A percentile compares a stretch with the other conserved stretches of the same genome.
Conservation (phyloP, 2,329 filamentous ascomycete species). For the Didymosphaeria variabile region DNA sequence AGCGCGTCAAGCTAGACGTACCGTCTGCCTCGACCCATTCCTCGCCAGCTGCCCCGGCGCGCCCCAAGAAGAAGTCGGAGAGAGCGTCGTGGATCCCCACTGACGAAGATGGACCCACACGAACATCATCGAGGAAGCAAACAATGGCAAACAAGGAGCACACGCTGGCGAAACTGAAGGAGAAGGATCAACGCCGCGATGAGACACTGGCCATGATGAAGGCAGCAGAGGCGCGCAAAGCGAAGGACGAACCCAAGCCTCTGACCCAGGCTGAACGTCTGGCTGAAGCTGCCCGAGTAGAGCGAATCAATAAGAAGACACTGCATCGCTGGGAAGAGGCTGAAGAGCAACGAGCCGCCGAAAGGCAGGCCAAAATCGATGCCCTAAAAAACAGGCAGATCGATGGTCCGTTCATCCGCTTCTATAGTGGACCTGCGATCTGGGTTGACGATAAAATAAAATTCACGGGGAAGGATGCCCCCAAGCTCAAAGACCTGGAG, state of each 20-base stretch:
- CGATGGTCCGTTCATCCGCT: slow-evolving; percentile 87
- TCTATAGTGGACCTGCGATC: slow-evolving; percentile 90
- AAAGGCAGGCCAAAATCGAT: slow-evolving; percentile 82
- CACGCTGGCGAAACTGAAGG: slow-evolving; percentile 74
- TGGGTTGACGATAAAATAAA: slow-evolving; percentile 80
- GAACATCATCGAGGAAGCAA: slow-evolving; percentile 69
- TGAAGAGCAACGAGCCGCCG: slow-evolving; percentile 86
- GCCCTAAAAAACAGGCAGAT: slow-evolving; percentile 87
- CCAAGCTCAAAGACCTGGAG: slow-evolving; percentile 46
- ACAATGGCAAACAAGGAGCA: slow-evolving; percentile 68
- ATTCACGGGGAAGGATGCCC: slow-evolving; percentile 65
- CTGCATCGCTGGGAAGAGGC: slow-evolving; percentile 93
- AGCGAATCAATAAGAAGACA: slow-evolving; percentile 87
- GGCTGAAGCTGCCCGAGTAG: slow-evolving; percentile 81
- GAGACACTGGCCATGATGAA: slow-evolving; percentile 74
- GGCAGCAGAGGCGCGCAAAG: slow-evolving; percentile 68
- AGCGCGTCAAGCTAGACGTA: slow-evolving; percentile 51
- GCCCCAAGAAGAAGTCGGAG: slow-evolving; percentile 74
- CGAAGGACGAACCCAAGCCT: slow-evolving; percentile 77
- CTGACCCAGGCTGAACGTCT: slow-evolving; percentile 90
- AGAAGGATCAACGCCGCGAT: slow-evolving; percentile 74
- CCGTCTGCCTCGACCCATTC: slow-evolving; percentile 49
- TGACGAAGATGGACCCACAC: slow-evolving; percentile 67
- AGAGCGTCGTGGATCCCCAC: slow-evolving; percentile 75
- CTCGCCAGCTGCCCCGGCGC: slow-evolving; percentile 59